A percentile compares a stretch with the other conserved stretches of the same genome.
Conservation (phyloP, 2,329 filamentous ascomycete genomes). For the Malbranchea zuffiana region DNA sequence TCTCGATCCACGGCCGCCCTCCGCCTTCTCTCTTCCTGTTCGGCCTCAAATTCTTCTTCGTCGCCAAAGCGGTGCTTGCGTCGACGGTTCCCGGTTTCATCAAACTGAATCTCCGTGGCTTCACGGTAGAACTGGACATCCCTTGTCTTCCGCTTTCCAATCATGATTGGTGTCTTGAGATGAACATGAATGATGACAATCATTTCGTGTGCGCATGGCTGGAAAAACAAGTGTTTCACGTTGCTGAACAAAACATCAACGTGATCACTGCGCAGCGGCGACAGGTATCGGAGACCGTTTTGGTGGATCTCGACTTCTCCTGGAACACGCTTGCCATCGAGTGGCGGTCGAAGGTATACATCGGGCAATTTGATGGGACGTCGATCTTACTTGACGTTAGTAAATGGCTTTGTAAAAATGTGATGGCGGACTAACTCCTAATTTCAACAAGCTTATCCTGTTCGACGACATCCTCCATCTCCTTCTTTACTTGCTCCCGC, state of each 20-base stretch:
- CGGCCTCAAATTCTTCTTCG: conserved; percentile 96
- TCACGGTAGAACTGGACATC: conserved; percentile 98
- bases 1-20: conserved; percentile 86
- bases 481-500: conserved; percentile 96
- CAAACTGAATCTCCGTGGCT: conserved; percentile 96
- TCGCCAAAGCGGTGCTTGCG: conserved; percentile 96
- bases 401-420: conserved; percentile 5
- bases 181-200: conserved; percentile 98
- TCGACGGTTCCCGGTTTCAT: conserved; percentile 96
- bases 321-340: conserved; percentile 93
- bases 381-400: conserved; percentile 55
- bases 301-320: conserved; percentile 97
- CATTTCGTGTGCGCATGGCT: conserved; percentile 88
- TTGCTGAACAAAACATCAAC: conserved; percentile 97
- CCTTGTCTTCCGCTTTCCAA: conserved; percentile 98
- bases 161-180: conserved; percentile 93
- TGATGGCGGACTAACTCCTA: conserved; percentile 53
- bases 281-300: conserved; percentile 93
- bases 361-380: conserved; percentile 84
- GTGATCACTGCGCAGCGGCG: conserved; percentile 66
- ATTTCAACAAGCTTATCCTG: conserved; percentile 96
- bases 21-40: conserved; percentile 88
- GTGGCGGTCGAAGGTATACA: conserved; percentile 85
- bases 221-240: conserved; percentile 97
- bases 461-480: conserved; percentile 97